Base-by-base conservation (phyloP, 2,329 filamentous ascomycete genomes). In the Metarhizium album region DNA sequence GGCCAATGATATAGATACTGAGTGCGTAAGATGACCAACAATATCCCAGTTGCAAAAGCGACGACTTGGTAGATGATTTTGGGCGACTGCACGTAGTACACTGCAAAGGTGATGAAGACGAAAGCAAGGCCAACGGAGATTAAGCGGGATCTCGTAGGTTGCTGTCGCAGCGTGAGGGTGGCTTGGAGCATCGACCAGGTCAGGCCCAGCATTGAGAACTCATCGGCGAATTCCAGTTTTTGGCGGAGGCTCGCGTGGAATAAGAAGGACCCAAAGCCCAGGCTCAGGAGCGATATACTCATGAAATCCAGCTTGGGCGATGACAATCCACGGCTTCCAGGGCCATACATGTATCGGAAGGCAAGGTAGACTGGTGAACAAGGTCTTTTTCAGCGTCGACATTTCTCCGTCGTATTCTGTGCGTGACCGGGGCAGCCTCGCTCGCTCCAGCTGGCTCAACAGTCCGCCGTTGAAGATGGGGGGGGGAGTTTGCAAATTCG, bases 141-240 rank as follows among this genome's bases (percentile, higher is more conserved):
- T 45, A 60, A 38, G 4, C 55, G 59, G 29, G 35, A 14, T 37
- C 14, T 54, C 51, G 14, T 64, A 63, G 2, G 62, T 48, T 72
- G 62, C 29, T 74, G 70, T 43, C 71, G 66, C 33, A 69, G 66
- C 14, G 71, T 73, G 50, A 72, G 68, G 3, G 74, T 62, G 46
- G 73, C 71, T 46, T 78, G 74, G 4, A 81, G 66, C 50, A 81
- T 68, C 0, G 75, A 68, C 53, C 73, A 75, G 22, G 70, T 71
- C 4, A 80, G 69, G 13, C 76, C 62, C 29, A 80, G 70, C 78
- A 80, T 81, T 49, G 75, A 74, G n/a, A 81, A 64, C 57, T 82
- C 78, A 56, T 82, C 79, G 54, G 70, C 71, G 53, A 72, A 73
- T 55, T 75, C 67, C 4, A 70, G 59, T 1, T 59, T 59, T 46